Evolutionary conservation across 179 eudicot species (phyloP), one percentile per base, ranked within the genome.

Genomic region (Sideroxylon spinosum): DNA sequence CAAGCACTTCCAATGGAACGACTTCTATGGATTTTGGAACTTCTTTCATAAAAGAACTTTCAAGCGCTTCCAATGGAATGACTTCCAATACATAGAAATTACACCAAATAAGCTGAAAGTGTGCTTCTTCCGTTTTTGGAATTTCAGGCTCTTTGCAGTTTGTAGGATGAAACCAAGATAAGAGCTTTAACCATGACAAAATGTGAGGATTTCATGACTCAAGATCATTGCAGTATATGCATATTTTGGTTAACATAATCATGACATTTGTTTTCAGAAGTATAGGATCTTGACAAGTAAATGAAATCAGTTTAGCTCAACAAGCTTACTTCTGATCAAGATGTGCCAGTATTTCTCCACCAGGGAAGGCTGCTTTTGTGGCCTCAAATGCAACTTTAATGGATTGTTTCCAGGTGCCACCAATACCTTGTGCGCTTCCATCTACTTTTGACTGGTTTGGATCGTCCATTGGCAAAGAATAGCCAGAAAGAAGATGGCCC

Each of bases 401-500:
- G 56, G 98, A 87, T 56, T 90, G 77, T 79, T 84, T 90, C 98
- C 98, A 95, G 60, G 92, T 95, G 68, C 98, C 98, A 68, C 91
- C 93, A 16, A 95, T 82, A 68, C 68, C 81, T 57, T 87, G 84
- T 26, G 84, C 59, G 64, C 80, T 88, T 44, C n/a, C 17, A 13
- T 56, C 66, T 10, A 64, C 78, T 83, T 91, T 89, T 57, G 93
- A 83, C 71, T 85, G 78, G 59, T 84, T 86, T n/a, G 90, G 93
- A 71, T 93, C 97, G 68, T 73, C 76, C 98, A 95, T 95, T 75
- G 95, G 97, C 86, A 95, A 84, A n/a, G 95, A 83, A 87, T 95
- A 95, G 53, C 98, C 97, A 68, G 98, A 95, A 22, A 95, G 90
- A 76, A 94, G 89, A 76, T 94, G 98, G 29, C 97, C 98, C 57